Conservation (phyloP, 208 protist genomes). For the Crithidia thermophila region DNA sequence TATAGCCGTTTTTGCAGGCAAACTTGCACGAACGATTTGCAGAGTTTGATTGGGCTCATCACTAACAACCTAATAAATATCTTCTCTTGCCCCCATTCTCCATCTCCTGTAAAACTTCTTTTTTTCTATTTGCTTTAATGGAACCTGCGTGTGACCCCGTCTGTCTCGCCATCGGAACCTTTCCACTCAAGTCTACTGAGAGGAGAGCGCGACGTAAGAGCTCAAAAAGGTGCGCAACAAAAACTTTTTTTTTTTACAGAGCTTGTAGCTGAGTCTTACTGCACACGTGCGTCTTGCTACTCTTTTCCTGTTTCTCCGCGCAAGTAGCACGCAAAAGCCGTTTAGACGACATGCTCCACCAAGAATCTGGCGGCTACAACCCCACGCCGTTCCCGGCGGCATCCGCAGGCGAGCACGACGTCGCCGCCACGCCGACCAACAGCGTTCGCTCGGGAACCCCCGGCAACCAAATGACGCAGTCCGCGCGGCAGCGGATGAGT, state of each 20-base stretch:
- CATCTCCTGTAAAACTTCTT: neutral
- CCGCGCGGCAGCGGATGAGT: conserved; percentile 8
- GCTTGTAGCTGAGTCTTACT: no score
- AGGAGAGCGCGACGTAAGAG: neutral
- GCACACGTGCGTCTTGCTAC: neutral
- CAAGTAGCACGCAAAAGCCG: neutral
- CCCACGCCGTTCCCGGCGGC: neutral
- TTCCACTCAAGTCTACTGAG: no score
- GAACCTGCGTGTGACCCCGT: neutral
- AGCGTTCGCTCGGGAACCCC: neutral
- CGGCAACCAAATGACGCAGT: no score
- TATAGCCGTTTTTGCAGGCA: no score
- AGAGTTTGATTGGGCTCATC: no score
- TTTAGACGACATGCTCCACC: conserved; percentile 13
- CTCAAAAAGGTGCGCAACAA: neutral
- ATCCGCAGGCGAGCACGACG: neutral
- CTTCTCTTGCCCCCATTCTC: neutral
- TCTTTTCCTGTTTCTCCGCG: neutral
- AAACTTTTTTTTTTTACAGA: neutral
- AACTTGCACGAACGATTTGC: no score
- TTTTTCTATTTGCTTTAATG: neutral
- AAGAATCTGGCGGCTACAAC: neutral
- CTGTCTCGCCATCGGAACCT: neutral
- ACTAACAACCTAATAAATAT: neutral
- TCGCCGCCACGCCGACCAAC: neutral